phyloP scores from a whole-genome alignment of 352 stramenopile species.

The Thalassiosira livingstoniorum region DNA sequence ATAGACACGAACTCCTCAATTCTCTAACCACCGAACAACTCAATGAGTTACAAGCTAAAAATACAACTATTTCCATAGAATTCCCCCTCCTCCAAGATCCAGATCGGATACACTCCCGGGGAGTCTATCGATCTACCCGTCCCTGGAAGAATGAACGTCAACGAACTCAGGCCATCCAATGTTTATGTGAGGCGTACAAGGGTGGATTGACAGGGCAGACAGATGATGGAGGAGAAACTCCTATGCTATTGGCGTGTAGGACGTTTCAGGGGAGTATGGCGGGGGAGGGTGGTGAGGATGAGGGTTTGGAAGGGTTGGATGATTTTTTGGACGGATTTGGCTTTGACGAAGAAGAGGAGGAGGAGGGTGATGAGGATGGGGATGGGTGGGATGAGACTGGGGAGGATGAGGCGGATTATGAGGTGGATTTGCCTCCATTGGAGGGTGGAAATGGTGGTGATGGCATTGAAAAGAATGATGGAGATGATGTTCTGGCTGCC shows the following conservation, averaged over 20 bases:
- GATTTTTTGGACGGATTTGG: slow-evolving; percentile 3
- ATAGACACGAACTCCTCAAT: no score
- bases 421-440: slow-evolving; percentile 10
- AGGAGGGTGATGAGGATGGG: slow-evolving; percentile 7
- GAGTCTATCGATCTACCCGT: slow-evolving; percentile 3
- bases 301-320: not conserved
- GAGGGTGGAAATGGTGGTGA: slow-evolving; percentile 1
- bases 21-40: no score
- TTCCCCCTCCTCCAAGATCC: slow-evolving; percentile 2
- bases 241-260: slow-evolving; percentile 23
- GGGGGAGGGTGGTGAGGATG: slow-evolving; percentile 25
- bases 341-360: not conserved
- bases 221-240: slow-evolving; percentile 36
- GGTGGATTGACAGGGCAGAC: slow-evolving; percentile 13
- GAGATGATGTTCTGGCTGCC: no score
- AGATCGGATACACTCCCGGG: not conserved
- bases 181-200: slow-evolving; percentile 11
- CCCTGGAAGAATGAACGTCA: slow-evolving; percentile 33
- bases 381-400: slow-evolving; percentile 3
- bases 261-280: slow-evolving; percentile 12
- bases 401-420: slow-evolving; percentile 40
- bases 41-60: slow-evolving; percentile 1
- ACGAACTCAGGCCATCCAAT: slow-evolving; percentile 8
- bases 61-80: slow-evolving; percentile 3
- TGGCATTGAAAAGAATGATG: no score